A percentile compares a stretch with the other conserved stretches of the same genome.
phyloP scores from a whole-genome alignment of 192 early-diverging fungal species.

The Rhizoclosmatium sp. region DNA sequence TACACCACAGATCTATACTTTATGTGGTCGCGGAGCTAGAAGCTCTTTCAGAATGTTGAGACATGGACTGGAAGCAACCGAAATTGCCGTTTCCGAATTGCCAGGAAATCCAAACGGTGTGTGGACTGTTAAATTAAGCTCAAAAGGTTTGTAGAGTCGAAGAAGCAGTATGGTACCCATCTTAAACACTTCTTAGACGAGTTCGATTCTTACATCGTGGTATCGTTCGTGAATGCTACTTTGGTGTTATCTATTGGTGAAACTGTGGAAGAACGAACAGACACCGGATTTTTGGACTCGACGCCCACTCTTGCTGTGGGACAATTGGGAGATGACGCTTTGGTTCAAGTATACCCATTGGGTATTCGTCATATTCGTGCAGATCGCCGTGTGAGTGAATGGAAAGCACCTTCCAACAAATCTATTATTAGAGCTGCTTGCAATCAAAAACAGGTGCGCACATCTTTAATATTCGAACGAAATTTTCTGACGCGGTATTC shows the following conservation, averaged over 20 bases:
- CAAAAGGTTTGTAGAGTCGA: constrained; percentile 28
- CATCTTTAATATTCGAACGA: background rate
- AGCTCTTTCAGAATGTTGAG: constrained; percentile 88
- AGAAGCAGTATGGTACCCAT: background rate
- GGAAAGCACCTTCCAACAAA: constrained; percentile 83
- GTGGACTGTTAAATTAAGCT: constrained; percentile 72
- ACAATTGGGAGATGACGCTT: constrained; percentile 83
- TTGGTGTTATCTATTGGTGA: constrained; percentile 92
- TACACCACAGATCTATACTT: constrained; percentile 91
- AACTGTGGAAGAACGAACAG: constrained; percentile 89
- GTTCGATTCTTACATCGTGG: constrained; percentile 86
- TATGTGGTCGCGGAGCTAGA: constrained; percentile 83
- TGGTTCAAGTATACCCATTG: constrained; percentile 81
- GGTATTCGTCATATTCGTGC: constrained; percentile 89
- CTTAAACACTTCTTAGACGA: constrained; percentile 49
- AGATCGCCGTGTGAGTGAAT: constrained; percentile 91
- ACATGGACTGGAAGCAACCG: constrained; percentile 90
- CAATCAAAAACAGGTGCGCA: constrained; percentile 71
- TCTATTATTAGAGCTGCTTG: constrained; percentile 80
- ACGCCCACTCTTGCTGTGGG: constrained; percentile 87
- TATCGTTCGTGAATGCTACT: constrained; percentile 92
- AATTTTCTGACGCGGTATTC: background rate
- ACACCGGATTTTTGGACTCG: constrained; percentile 85
- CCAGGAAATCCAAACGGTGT: constrained; percentile 94
- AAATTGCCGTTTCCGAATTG: constrained; percentile 91